These are phyloP conservation scores for Blastobotrys proliferans DNA, from an alignment of 1,139 yeast genomes.

Conservation along the genomic window DNA sequence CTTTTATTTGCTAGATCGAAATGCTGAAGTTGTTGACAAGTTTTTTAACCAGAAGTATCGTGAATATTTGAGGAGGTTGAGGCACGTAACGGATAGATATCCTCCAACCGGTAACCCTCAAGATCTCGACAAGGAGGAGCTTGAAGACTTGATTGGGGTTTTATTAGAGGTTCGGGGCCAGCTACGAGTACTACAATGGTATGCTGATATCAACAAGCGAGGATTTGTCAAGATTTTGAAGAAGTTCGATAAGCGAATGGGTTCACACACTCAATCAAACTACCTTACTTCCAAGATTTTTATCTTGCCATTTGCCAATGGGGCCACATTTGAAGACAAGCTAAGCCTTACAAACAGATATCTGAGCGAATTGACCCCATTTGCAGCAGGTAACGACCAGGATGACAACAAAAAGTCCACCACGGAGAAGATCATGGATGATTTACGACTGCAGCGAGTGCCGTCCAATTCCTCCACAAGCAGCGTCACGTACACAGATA, in stretches of 20 bases:
- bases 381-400: constrained; percentile 14
- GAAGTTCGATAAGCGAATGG: constrained; percentile 82
- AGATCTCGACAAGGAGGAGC: constrained; percentile 54
- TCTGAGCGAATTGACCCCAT: constrained; percentile 47
- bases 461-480: constrained; percentile 18
- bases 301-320: constrained; percentile 71
- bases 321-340: constrained; percentile 50
- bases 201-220: constrained; percentile 85
- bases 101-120: constrained; percentile 20
- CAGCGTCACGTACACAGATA: constrained; percentile 16
- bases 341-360: constrained; percentile 54
- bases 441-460: constrained; percentile 14
- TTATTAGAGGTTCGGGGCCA: constrained; percentile 73
- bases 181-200: constrained; percentile 80
- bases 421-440: constrained; percentile 16
- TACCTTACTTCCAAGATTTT: constrained; percentile 68
- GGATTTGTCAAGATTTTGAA: constrained; percentile 88
- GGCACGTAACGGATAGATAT: constrained; percentile 36
- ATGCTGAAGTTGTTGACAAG: constrained; percentile 74
- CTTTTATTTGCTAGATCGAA: constrained; percentile 75
- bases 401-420: constrained; percentile 8
- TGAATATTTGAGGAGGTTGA: constrained; percentile 70
- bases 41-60: constrained; percentile 69
- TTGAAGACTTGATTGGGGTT: constrained; percentile 73
- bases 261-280: constrained; percentile 60